Percentiles rank a stretch among this genome's conserved stretches.
These are phyloP conservation scores for Fusarium domesticum DNA, from an alignment of 2,329 filamentous ascomycete species.

Conservation along the genomic window DNA sequence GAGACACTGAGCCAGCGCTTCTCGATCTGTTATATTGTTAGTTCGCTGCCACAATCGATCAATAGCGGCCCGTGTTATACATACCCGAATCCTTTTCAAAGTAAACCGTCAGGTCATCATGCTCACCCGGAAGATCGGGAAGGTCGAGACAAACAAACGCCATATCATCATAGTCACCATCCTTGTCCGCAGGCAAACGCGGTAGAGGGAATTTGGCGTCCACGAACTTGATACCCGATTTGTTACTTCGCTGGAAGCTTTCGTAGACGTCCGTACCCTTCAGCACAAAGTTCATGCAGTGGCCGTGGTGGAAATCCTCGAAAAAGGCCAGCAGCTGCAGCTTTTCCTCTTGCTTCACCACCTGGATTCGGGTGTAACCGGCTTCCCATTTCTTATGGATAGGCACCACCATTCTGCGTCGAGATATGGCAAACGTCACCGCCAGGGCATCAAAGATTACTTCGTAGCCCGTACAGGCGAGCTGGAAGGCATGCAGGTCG, in stretches of 20 bases:
- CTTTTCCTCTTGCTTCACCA: constrained; percentile 69
- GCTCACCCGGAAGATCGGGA: constrained; percentile 85
- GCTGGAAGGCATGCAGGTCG: constrained; percentile 76
- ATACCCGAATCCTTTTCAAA: constrained; percentile 78
- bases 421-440: constrained; percentile 73
- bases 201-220: constrained; percentile 90
- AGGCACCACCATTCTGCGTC: constrained; percentile 82
- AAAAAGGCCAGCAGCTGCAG: constrained; percentile 83
- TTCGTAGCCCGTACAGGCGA: constrained; percentile 73
- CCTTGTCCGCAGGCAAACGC: constrained; percentile 51
- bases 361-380: constrained; percentile 72
- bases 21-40: constrained; percentile 47
- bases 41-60: constrained; percentile 1
- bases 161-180: constrained; percentile 55
- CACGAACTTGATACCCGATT: constrained; percentile 72
- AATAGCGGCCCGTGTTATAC: constrained; percentile 31
- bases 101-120: constrained; percentile 83
- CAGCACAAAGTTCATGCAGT: constrained; percentile 84
- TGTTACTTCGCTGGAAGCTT: constrained; percentile 59
- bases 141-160: constrained; percentile 82
- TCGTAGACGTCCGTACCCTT: constrained; percentile 84
- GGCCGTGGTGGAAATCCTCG: constrained; percentile 79
- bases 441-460: constrained; percentile 74
- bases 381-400: constrained; percentile 96
- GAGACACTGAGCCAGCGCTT: constrained; percentile 49